Percentiles rank a stretch among this genome's conserved stretches.
Conservation (phyloP, 1,284 basidiomycete genomes). For the Cryptococcus depauperatus region DNA sequence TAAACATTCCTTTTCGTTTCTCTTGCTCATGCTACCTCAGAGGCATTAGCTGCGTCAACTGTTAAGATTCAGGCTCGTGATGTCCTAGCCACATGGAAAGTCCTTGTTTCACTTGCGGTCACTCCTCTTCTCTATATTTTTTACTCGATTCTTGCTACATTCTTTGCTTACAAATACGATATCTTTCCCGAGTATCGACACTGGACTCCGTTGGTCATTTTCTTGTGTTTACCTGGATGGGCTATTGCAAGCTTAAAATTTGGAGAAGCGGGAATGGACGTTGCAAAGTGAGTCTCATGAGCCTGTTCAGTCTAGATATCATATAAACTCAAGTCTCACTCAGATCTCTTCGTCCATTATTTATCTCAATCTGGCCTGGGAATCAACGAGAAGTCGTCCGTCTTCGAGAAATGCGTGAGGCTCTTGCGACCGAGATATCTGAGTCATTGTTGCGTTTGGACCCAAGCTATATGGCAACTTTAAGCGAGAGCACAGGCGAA, state of each 20-base stretch:
- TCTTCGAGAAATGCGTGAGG: conserved; percentile 68
- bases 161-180: conserved; percentile 63
- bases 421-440: conserved; percentile 78
- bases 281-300: conserved; percentile 84
- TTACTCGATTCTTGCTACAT: conserved; percentile 73
- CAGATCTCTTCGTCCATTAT: conserved; percentile 83
- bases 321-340: no score
- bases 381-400: conserved; percentile 77
- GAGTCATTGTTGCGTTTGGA: conserved; percentile 72
- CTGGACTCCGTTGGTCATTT: conserved; percentile 71
- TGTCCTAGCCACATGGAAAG: conserved; percentile 96
- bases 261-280: conserved; percentile 97
- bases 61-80: conserved; percentile 95
- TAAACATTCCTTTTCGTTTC: not conserved
- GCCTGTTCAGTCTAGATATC: no score
- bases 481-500: conserved; percentile 71
- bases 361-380: conserved; percentile 83
- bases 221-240: conserved; percentile 73
- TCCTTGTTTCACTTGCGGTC: conserved; percentile 85
- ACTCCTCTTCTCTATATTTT: conserved; percentile 79
- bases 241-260: conserved; percentile 95
- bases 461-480: conserved; percentile 85
- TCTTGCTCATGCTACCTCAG: conserved; percentile 46
- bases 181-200: conserved; percentile 56
- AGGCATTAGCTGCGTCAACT: conserved; percentile 90